These are phyloP conservation scores for Phlyctochytrium bullatum DNA, from an alignment of 192 early-diverging fungal genomes.

Conservation along the genomic window DNA sequence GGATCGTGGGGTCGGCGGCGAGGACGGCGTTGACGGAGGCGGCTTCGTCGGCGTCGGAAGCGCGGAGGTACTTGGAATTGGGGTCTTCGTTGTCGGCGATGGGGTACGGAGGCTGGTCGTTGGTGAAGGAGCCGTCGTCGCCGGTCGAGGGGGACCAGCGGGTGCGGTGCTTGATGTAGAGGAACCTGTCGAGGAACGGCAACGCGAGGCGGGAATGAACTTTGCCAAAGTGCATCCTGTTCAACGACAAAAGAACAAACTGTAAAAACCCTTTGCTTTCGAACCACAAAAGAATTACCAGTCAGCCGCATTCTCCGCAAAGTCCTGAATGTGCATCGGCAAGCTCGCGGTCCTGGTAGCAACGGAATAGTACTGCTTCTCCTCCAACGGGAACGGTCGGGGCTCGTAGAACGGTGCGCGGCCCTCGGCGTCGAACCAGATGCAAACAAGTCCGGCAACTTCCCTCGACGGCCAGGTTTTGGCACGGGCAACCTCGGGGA, in stretches of 20 bases:
- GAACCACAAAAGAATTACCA: conserved; percentile 1
- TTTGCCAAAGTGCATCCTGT: conserved; percentile 19
- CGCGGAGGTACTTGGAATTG: conserved; percentile 5
- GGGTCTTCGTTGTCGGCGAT: conserved; percentile 7
- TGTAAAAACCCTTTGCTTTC: no score
- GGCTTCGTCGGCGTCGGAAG: background rate
- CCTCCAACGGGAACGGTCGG: conserved; percentile 10
- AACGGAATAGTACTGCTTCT: conserved; percentile 8
- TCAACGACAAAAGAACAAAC: background rate
- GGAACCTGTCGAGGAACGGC: conserved; percentile 12
- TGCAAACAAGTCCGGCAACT: conserved; percentile 13
- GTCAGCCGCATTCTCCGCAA: conserved; percentile 30
- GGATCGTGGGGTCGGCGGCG: background rate
- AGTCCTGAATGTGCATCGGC: conserved; percentile 24
- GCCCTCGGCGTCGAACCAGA: conserved; percentile 23
- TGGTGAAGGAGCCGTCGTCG: conserved; percentile 19
- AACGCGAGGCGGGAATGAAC: conserved; percentile 17
- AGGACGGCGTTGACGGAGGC: background rate
- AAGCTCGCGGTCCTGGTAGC: conserved; percentile 4
- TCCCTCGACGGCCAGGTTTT: conserved; percentile 16
- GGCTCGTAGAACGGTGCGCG: conserved; percentile 12
- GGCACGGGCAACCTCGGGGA: conserved; percentile 12
- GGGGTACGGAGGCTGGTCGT: conserved; percentile 15
- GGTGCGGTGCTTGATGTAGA: conserved; percentile 22
- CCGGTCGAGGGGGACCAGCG: conserved; percentile 8